phyloP scores from a whole-genome alignment of 108 stramenopile species.

The Fragilaria radians region DNA sequence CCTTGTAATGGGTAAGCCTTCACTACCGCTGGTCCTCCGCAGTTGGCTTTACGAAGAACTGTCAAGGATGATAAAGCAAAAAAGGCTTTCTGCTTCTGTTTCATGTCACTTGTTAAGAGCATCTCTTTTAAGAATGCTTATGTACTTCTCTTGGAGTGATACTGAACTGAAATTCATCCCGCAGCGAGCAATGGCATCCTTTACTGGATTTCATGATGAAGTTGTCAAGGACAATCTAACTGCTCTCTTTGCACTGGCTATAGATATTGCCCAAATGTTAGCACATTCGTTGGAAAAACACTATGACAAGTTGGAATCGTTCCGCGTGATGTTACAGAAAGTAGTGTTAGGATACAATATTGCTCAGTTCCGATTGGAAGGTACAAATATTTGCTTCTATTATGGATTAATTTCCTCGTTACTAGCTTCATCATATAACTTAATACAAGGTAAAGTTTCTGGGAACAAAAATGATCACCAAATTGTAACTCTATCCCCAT shows the following conservation, averaged over 20 bases:
- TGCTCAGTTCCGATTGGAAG: too few relatives aligned
- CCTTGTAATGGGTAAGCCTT: constrained; percentile 1
- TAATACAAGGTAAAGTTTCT: neutral
- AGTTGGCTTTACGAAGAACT: neutral
- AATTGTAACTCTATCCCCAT: neutral
- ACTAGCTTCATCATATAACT: neutral
- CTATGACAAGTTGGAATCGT: too few relatives aligned
- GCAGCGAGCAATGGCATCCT: neutral
- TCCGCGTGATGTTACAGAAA: too few relatives aligned
- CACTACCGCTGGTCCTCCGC: neutral
- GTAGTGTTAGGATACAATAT: too few relatives aligned
- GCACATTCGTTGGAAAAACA: too few relatives aligned
- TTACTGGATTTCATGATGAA: neutral
- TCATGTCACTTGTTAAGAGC: neutral
- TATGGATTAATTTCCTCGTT: neutral
- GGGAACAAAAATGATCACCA: neutral
- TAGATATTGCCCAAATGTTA: neutral
- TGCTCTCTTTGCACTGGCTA: neutral
- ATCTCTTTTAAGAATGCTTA: neutral
- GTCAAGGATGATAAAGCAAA: neutral
- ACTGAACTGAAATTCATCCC: neutral
- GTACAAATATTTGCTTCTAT: too few relatives aligned
- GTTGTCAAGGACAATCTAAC: neutral
- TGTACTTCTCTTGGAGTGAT: neutral
- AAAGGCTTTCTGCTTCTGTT: neutral